Evolutionary conservation across 1,284 basidiomycete species (phyloP).

Genomic region (Blastosporella zonata): DNA sequence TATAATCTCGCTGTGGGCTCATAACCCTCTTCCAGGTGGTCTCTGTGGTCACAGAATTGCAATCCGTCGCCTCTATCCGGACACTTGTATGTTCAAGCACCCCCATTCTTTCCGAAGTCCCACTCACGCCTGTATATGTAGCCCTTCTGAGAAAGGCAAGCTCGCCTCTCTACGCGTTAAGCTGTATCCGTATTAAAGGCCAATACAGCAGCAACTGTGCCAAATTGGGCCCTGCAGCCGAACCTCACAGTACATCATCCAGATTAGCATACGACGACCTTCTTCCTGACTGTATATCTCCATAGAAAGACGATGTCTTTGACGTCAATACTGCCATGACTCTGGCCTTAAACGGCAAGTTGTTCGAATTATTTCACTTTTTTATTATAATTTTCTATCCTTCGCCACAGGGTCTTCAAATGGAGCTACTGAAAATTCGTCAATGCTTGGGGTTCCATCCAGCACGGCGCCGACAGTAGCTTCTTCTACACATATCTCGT

Average conservation of each 20-base stretch:
- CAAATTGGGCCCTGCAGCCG: not conserved
- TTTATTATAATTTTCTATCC: not conserved
- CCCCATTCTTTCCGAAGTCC: not conserved
- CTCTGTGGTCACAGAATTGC: not conserved
- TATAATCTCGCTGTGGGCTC: not conserved
- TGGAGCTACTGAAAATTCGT: not conserved
- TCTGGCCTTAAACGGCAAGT: not conserved
- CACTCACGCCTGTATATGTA: not conserved
- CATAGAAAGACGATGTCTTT: not conserved
- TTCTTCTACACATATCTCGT: not conserved
- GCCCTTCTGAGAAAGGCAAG: too few relatives aligned
- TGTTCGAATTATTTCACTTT: not conserved
- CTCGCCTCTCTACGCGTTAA: not conserved
- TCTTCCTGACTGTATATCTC: not conserved
- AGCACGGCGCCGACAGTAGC: not conserved
- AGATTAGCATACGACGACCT: not conserved
- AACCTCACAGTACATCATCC: not conserved
- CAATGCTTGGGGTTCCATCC: not conserved
- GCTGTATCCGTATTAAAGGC: not conserved
- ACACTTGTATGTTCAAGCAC: not conserved
- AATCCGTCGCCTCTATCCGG: not conserved
- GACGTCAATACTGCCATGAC: not conserved
- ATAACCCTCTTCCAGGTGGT: constrained; percentile 1
- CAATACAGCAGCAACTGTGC: not conserved
- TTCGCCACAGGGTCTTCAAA: not conserved